Evolutionary conservation across 73 alveolate species (phyloP).

Genomic region (Tetrahymena malaccensis): DNA sequence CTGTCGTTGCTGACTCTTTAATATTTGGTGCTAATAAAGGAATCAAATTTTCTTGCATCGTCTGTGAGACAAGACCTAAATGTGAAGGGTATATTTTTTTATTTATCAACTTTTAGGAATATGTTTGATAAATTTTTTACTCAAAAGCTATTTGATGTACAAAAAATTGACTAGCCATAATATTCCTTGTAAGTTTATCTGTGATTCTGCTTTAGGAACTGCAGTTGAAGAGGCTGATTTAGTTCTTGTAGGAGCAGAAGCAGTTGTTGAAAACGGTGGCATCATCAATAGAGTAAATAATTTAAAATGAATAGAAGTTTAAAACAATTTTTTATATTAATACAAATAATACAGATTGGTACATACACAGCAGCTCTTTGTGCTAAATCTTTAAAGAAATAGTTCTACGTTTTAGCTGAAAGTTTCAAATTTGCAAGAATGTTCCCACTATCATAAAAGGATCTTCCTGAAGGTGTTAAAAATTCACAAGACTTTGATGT

Average conservation of each 20-base stretch:
- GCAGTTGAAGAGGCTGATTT: conserved; percentile 79
- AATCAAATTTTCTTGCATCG: conserved; percentile 54
- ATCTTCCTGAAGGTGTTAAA: conserved; percentile 41
- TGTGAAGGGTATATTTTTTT: conserved; percentile 57
- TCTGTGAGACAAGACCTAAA: conserved; percentile 77
- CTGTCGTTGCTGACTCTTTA: conserved; percentile 58
- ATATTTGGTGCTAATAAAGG: conserved; percentile 74
- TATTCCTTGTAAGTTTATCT: conserved; percentile 55
- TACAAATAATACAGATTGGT: conserved; percentile 78
- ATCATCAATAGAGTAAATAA: conserved; percentile 67
- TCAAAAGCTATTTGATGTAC: not conserved
- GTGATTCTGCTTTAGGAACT: conserved; percentile 81
- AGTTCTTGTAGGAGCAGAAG: conserved; percentile 91
- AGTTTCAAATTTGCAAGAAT: conserved; percentile 76
- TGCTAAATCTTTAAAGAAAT: conserved; percentile 77
- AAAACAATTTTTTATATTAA: not conserved
- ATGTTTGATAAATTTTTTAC: not conserved
- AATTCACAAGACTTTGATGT: conserved; percentile 10
- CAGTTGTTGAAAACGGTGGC: conserved; percentile 97
- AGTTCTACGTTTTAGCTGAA: conserved; percentile 90
- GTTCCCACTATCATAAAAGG: conserved; percentile 81
- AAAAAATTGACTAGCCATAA: not conserved
- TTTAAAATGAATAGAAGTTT: not conserved
- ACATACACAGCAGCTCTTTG: conserved; percentile 77
- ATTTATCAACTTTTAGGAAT: conserved; percentile 44